Conservation (phyloP, 2,329 filamentous ascomycete genomes). For the Penicillium sp. region DNA sequence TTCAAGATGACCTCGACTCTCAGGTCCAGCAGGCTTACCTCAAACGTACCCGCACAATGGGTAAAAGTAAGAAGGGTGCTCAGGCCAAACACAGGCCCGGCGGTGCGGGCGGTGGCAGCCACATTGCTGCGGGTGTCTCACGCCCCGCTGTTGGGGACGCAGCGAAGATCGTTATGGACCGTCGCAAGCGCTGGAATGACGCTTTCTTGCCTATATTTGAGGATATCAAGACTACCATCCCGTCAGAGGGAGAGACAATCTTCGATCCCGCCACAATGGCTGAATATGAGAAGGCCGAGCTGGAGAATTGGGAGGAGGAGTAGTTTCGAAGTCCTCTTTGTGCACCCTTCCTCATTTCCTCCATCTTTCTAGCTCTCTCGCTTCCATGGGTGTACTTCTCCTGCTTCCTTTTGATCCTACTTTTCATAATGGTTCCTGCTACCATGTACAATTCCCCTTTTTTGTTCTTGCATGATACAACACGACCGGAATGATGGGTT, state of each 20-base stretch:
- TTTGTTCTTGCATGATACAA: constrained; percentile 11
- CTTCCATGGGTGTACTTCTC: background rate
- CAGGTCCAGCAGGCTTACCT: constrained; percentile 95
- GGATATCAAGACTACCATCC: constrained; percentile 75
- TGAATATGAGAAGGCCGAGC: constrained; percentile 70
- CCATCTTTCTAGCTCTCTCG: background rate
- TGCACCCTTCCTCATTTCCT: background rate
- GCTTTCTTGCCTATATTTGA: constrained; percentile 90
- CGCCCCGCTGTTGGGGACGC: constrained; percentile 79
- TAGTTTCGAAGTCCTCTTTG: constrained; percentile 45
- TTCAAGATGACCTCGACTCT: constrained; percentile 91
- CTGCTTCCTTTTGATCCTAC: background rate
- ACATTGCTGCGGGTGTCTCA: constrained; percentile 48
- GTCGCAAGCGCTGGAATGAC: constrained; percentile 83
- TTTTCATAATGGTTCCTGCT: background rate
- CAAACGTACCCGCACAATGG: constrained; percentile 90
- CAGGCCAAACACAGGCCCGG: constrained; percentile 62
- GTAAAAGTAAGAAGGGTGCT: constrained; percentile 85
- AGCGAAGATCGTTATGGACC: constrained; percentile 89
- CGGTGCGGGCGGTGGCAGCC: constrained; percentile 70
- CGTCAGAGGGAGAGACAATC: constrained; percentile 67
- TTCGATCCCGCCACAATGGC: constrained; percentile 75
- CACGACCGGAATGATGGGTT: constrained; percentile 20
- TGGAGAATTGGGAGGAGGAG: constrained; percentile 79
- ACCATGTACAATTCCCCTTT: background rate